Percentiles rank a stretch among this genome's conserved stretches.
Evolutionary conservation across 345 rosid genomes (phyloP).

Genomic region (Adansonia digitata): DNA sequence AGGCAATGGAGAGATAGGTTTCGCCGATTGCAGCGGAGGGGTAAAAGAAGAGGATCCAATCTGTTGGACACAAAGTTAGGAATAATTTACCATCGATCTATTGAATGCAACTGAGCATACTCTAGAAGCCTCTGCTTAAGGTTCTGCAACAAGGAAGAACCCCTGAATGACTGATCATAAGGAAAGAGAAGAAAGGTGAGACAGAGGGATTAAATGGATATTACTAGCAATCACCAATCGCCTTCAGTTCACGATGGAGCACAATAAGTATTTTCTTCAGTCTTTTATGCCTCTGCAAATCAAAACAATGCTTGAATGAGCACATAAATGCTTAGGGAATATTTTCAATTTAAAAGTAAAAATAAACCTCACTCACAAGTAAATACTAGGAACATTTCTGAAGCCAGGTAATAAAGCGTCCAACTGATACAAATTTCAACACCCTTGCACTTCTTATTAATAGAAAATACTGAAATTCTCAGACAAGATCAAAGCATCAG

Average conservation of each 20-base stretch:
- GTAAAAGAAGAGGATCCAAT: neutral
- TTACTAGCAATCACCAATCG: constrained; percentile 33
- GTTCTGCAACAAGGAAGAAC: constrained; percentile 45
- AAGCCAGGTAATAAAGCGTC: neutral
- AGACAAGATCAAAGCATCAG: neutral
- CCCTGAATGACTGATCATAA: constrained; percentile 1
- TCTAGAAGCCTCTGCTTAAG: constrained; percentile 75
- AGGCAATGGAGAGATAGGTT: neutral
- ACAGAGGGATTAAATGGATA: neutral
- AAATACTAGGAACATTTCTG: neutral
- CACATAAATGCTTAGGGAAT: neutral
- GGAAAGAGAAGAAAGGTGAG: neutral
- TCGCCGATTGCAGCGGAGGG: neutral
- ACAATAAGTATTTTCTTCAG: constrained; percentile 70
- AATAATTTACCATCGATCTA: constrained; percentile 30
- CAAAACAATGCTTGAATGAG: neutral
- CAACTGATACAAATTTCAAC: neutral
- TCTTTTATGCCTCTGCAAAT: constrained; percentile 73
- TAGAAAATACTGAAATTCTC: constrained; percentile 5
- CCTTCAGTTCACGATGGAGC: constrained; percentile 76
- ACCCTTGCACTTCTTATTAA: neutral
- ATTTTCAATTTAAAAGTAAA: neutral
- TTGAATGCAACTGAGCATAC: constrained; percentile 36
- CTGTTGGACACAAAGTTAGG: neutral
- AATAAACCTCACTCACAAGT: neutral